A percentile compares a stretch with the other conserved stretches of the same genome.
Conservation (phyloP, 2,329 filamentous ascomycete species). For the Coniochaeta sp. region DNA sequence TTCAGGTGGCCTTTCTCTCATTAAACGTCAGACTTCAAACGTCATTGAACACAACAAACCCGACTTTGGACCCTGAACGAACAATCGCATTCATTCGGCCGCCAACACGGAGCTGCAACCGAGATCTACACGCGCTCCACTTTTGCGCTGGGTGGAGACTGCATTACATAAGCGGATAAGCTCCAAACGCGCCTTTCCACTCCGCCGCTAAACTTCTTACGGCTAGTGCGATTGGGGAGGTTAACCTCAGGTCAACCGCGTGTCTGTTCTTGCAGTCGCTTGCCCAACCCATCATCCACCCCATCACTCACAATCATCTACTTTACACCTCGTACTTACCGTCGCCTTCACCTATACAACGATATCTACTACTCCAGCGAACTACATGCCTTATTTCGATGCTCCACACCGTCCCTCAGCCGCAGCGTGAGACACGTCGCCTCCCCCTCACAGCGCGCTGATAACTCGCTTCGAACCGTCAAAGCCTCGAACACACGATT, state of each 20-base stretch:
- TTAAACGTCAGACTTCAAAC: too few species aligned
- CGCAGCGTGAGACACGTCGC: conserved; percentile 7
- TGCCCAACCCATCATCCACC: background rate
- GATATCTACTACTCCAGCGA: background rate
- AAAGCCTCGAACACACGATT: background rate
- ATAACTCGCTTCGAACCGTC: background rate
- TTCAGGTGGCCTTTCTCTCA: too few species aligned
- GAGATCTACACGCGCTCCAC: background rate
- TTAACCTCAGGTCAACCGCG: conserved; percentile 4
- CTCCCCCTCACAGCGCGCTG: conserved; percentile 5
- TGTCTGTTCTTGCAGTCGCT: background rate
- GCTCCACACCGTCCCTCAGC: background rate
- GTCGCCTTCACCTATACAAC: background rate
- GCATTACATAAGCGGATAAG: conserved; percentile 1
- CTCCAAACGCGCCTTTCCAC: background rate
- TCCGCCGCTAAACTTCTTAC: background rate
- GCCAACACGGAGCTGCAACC: too few species aligned
- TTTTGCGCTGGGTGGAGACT: background rate
- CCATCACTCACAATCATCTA: background rate
- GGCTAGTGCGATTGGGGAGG: background rate
- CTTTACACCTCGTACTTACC: background rate
- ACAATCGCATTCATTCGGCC: too few species aligned
- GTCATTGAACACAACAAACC: too few species aligned
- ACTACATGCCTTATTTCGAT: background rate
- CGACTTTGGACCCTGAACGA: too few species aligned